Evolutionary conservation across 2,329 filamentous ascomycete genomes (phyloP).

Genomic region (Fusarium cyanostomum): DNA sequence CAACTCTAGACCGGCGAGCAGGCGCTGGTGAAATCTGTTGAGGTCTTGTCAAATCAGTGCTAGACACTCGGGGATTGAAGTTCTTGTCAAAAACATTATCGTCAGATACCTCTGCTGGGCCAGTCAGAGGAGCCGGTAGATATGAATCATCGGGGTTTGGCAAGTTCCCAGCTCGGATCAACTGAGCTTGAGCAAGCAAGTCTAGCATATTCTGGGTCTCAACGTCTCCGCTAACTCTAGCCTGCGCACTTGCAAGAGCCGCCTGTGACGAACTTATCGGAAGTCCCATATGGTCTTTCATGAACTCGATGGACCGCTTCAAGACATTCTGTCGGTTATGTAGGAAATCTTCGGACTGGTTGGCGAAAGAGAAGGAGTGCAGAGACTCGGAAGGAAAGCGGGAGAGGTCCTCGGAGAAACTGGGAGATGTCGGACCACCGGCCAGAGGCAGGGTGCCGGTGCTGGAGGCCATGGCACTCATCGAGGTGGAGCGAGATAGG

Average conservation of each 20-base stretch:
- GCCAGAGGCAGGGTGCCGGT: conserved; percentile 63
- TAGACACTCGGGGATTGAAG: conserved; percentile 69
- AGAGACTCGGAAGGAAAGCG: conserved; percentile 95
- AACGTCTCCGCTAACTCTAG: conserved; percentile 81
- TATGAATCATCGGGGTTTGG: conserved; percentile 57
- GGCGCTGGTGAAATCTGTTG: conserved; percentile 49
- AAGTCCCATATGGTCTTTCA: conserved; percentile 91
- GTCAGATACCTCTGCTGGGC: conserved; percentile 76
- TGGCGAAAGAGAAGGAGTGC: conserved; percentile 97
- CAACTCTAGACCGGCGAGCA: conserved; percentile 29
- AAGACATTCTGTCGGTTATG: conserved; percentile 92
- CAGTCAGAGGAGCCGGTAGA: conserved; percentile 73
- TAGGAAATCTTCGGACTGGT: conserved; percentile 91
- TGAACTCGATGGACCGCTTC: conserved; percentile 94
- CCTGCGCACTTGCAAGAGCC: conserved; percentile 83
- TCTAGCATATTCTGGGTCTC: conserved; percentile 94
- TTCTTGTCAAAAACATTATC: conserved; percentile 87
- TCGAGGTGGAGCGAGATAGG: conserved; percentile 74
- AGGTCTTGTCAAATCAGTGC: conserved; percentile 57
- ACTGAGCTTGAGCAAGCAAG: conserved; percentile 80
- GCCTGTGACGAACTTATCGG: conserved; percentile 71
- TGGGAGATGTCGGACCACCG: conserved; percentile 75
- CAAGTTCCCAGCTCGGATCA: conserved; percentile 75
- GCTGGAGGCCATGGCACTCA: conserved; percentile 72
- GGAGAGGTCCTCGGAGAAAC: conserved; percentile 86